Conservation (phyloP, 1,284 basidiomycete species). For the Cryptococcus sp. region DNA sequence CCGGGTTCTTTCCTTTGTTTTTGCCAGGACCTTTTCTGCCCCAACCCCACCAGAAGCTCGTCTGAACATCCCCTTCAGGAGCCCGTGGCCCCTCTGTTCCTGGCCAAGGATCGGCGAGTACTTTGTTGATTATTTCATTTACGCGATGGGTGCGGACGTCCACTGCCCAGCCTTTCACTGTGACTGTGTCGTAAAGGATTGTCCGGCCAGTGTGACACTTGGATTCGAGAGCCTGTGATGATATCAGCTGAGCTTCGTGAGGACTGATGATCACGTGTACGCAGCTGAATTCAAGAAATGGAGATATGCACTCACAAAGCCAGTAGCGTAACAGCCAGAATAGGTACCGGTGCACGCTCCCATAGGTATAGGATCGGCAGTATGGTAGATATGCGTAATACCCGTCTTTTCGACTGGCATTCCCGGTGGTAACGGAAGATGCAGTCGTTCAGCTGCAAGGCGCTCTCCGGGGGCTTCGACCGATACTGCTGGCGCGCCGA, state of each 20-base stretch:
- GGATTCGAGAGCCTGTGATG: constrained; percentile 45
- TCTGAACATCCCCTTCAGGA: not conserved
- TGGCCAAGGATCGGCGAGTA: constrained; percentile 74
- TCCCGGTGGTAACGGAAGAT: constrained; percentile 69
- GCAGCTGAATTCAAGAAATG: not conserved
- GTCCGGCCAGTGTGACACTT: constrained; percentile 80
- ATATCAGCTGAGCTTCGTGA: not conserved
- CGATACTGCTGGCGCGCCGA: constrained; percentile 84
- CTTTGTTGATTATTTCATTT: constrained; percentile 67
- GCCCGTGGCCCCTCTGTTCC: constrained; percentile 34
- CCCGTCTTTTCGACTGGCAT: constrained; percentile 47
- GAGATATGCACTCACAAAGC: constrained; percentile 40
- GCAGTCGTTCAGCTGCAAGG: constrained; percentile 79
- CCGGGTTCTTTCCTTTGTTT: constrained; percentile 9
- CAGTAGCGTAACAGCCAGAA: constrained; percentile 53
- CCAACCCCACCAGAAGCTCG: constrained; percentile 35
- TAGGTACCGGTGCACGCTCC: constrained; percentile 55
- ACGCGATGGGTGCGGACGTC: constrained; percentile 79
- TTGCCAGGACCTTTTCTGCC: constrained; percentile 31
- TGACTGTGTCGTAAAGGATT: constrained; percentile 85
- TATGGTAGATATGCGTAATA: constrained; percentile 62
- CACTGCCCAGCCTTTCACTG: constrained; percentile 75
- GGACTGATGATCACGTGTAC: not conserved
- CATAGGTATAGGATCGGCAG: constrained; percentile 56
- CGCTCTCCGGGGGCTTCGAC: constrained; percentile 92